Conservation (phyloP, 192 early-diverging fungal species). For the Radiomyces spectabilis region DNA sequence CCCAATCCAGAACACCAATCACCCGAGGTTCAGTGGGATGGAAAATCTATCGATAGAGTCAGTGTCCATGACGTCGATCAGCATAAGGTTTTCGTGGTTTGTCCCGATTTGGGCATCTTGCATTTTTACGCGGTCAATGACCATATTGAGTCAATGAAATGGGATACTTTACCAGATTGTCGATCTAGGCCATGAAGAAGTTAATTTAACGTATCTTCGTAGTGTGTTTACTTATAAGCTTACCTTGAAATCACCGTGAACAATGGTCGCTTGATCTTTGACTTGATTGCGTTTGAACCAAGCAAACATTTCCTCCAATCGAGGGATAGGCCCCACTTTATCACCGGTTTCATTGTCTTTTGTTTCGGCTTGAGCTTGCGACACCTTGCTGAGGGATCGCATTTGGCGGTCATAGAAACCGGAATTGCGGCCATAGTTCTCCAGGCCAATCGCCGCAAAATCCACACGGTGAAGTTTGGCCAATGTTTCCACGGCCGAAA, state of each 20-base stretch:
- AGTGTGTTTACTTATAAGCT: conserved; percentile 6
- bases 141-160: too few species aligned
- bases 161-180: too few species aligned
- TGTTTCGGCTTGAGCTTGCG: conserved; percentile 60
- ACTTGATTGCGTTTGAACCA: conserved; percentile 71
- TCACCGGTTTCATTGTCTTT: conserved; percentile 43
- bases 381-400: conserved; percentile 53
- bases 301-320: conserved; percentile 55
- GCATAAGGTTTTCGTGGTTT: background rate
- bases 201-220: background rate
- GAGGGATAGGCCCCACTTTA: conserved; percentile 60
- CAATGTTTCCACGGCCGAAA: conserved; percentile 65
- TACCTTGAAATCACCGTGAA: conserved; percentile 93
- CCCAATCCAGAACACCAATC: conserved; percentile 91
- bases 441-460: conserved; percentile 56
- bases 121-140: too few species aligned
- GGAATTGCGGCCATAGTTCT: conserved; percentile 51
- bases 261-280: conserved; percentile 69
- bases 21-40: conserved; percentile 65
- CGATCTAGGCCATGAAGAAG: too few species aligned
- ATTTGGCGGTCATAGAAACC: conserved; percentile 89
- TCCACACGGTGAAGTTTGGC: conserved; percentile 78
- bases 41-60: conserved; percentile 45
- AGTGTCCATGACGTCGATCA: background rate
- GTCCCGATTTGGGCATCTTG: too few species aligned